Percentiles rank a stretch among this genome's conserved stretches.
These are phyloP conservation scores for Tripterygium wilfordii DNA, from an alignment of 177 flowering plant species.

Conservation along the genomic window DNA sequence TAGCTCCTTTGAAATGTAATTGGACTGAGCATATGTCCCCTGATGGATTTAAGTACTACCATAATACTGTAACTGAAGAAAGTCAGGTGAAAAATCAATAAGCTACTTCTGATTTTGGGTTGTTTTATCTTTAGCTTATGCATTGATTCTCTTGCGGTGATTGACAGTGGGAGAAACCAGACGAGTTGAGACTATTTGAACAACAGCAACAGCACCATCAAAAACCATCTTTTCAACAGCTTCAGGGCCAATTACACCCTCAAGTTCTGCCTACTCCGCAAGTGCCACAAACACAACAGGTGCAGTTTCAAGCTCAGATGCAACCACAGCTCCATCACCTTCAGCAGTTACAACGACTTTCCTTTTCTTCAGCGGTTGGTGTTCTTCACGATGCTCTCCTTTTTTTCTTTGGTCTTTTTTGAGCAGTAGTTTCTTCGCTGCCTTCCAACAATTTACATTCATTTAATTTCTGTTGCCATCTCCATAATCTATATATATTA, in stretches of 20 bases:
- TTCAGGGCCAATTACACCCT: constrained; percentile 36
- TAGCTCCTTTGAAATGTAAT: constrained; percentile 45
- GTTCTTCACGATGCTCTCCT: too few species aligned
- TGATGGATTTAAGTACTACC: constrained; percentile 90
- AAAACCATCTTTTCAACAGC: constrained; percentile 36
- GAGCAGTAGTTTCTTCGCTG: too few species aligned
- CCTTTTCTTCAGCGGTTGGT: constrained; percentile 46
- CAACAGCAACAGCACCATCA: constrained; percentile 55
- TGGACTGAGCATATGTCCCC: constrained; percentile 99
- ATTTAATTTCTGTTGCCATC: constrained; percentile 1
- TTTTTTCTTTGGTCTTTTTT: too few species aligned
- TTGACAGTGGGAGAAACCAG: constrained; percentile 92
- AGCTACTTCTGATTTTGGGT: not conserved
- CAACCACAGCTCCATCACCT: constrained; percentile 37
- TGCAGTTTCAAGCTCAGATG: constrained; percentile 38
- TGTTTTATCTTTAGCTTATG: not conserved
- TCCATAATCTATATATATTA: constrained; percentile 6
- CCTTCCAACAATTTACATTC: too few species aligned
- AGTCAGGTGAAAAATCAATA: constrained; percentile 54
- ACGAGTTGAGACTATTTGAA: constrained; percentile 59
- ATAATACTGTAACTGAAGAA: constrained; percentile 70
- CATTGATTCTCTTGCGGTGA: not conserved
- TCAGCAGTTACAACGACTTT: constrained; percentile 42
- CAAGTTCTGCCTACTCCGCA: constrained; percentile 40
- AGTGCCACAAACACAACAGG: constrained; percentile 37